Evolutionary conservation across 140 eudicot species (phyloP), one percentile per base, ranked within the genome.

Genomic region (Erigeron philadelphicus): DNA sequence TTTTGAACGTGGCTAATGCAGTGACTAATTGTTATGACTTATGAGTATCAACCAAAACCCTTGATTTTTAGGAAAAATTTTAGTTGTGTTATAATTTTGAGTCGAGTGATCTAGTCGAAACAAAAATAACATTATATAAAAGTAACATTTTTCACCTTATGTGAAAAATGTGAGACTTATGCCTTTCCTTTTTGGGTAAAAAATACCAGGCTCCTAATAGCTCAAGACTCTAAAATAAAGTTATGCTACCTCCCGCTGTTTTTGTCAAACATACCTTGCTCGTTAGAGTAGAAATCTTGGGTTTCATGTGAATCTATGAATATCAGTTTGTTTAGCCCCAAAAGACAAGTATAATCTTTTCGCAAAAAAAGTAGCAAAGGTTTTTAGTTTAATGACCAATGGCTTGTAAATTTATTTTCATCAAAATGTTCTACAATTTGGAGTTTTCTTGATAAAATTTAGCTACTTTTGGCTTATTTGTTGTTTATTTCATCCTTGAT

Each of bases 311-410:
- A 59, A 18, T 40, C 35, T 41, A 38, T 16, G 57, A 38, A 46
- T 35, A 46, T 48, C 68, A 68, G 70, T 57, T 19, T 60, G 46
- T 59, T 17, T 59, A 13, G 44, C 17, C 60, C 60, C 6, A 75
- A 58, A 76, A 76, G 71, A 61, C 59, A 64, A 31, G 9, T 53
- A 70, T 76, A 68, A 53, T 63, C 62, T 31, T 75, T 68, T 68
- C 23, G 43, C 9, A 6, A 7, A 47, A 47, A 47, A 43, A 48
- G 44, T 44, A 44, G 12, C 15, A 18, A 9, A 54, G 43, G 23
- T 43, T 1, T 17, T 11, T 11, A 41, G 57, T 41, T 18, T 68
- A 15, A 38, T 53, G 50, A 53, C 40, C 65, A 15, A 68, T 50
- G 31, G 6, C 16, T 53, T 53, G 61, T 66, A 57, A 17, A 25